Evolutionary conservation across 2,329 filamentous ascomycete species (phyloP).

Genomic region (Epichloe festucae): DNA sequence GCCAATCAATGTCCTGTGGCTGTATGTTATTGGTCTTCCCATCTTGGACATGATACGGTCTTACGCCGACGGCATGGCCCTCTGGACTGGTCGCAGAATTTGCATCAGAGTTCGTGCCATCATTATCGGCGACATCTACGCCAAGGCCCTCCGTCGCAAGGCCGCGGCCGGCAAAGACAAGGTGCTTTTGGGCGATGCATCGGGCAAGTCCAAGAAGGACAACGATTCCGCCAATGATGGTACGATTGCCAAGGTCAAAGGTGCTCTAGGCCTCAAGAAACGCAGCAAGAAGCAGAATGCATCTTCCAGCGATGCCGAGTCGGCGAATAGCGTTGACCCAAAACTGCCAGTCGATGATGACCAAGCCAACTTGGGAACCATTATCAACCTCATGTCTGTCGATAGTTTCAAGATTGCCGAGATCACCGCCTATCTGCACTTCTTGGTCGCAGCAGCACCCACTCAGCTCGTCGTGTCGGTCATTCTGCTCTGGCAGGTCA

Average conservation of each 20-base stretch:
- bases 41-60: conserved; percentile 72
- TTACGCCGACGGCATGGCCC: conserved; percentile 68
- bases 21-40: conserved; percentile 85
- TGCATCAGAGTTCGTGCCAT: conserved; percentile 89
- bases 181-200: conserved; percentile 46
- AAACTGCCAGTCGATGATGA: conserved; percentile 36
- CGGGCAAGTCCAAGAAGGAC: conserved; percentile 23
- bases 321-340: conserved; percentile 21
- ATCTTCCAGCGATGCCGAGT: conserved; percentile 20
- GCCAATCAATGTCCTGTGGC: conserved; percentile 82
- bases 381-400: conserved; percentile 98
- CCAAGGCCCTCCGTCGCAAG: conserved; percentile 85
- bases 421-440: conserved; percentile 88
- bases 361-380: conserved; percentile 89
- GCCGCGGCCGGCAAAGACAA: conserved; percentile 68
- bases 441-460: conserved; percentile 82
- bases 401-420: conserved; percentile 98
- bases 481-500: conserved; percentile 71
- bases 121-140: conserved; percentile 94
- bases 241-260: conserved; percentile 37
- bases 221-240: conserved; percentile 23
- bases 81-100: conserved; percentile 90
- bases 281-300: conserved; percentile 34
- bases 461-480: conserved; percentile 77
- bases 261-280: conserved; percentile 48